Base-by-base conservation (phyloP, 352 stramenopile species). In the Globisporangium takayamanum region DNA sequence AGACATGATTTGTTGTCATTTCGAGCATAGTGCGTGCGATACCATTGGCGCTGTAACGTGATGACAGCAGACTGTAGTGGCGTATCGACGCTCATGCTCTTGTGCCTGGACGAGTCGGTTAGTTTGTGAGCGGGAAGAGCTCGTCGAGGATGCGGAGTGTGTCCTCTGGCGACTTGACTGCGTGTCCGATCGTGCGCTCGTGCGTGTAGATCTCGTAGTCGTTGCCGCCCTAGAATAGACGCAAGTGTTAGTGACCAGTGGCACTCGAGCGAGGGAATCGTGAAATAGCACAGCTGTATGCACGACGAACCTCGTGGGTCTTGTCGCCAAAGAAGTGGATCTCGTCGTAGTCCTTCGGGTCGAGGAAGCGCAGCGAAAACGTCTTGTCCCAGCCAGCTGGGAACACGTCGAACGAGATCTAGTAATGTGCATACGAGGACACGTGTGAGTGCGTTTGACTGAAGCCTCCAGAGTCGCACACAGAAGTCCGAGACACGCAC, bases 281-380 rank as follows among this genome's bases (percentile, higher is more conserved):
- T 42, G 36, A 53, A 53, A 22, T 22, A 22, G 22, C 22, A 22
- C 22, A 22, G 22, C 22, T 22, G 22, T 22, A 22, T 22, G 22
- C 15, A 62, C 26, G 54, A 55, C 62, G 57, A 48, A 92, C 83
- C 70, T 97, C 74, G 78, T 98, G 96, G 18, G 96, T 99, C 80
- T 99, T 99, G 87, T 99, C 97, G 53, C 97, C 97, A 71, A 99
- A 99, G 70, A 99, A 99, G 78, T 99, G 97, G 71, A 99, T 97
- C 70, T 99, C 95, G 68, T 99, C 96, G 79, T 98, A 99, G 73
- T 98, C 95, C 55, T 80, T 89, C 14, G 87, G 76, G 55, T 88
- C 76, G 39, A 97, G 68, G 78, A 96, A 99, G 54, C 90, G 85
- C 51, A 99, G 86, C 74, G 95, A 98, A 72, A 98, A 99, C 1